Evolutionary conservation across 169 alveolate species (phyloP), one percentile per base, ranked within the genome.

Genomic region (Cryptosporidium viatorum): DNA sequence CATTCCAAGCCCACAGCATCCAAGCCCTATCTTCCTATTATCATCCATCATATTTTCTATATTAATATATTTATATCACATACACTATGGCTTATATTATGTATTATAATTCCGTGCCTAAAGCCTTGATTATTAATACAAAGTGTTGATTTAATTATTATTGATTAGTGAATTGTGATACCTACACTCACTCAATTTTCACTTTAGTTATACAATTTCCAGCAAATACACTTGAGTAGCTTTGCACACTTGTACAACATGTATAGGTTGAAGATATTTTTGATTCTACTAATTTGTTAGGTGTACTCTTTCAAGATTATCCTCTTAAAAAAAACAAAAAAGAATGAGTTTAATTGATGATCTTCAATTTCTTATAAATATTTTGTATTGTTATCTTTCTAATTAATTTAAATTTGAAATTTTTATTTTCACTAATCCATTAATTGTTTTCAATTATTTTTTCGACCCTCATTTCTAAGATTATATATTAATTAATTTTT

Each of bases 1-100:
- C 67, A 80, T 80, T 4, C 89, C 89, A 39, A 80, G 73, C 12
- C 89, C 89, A 65, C 89, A 80, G 29, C 73, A 80, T 9, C 89
- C 89, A 39, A 80, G 75, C 10, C 89, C 89, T 10, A 80, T 14
- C 23, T 80, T 80, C 29, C 89, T 59, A 65, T 80, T 80, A 62
- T 80, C 89, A 41, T 80, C 89, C 62, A 80, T 39, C 89, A 80
- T 80, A 7, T 74, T 59, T 39, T 14, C 55, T 48, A 48, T 48
- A 48, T 48, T 48, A 48, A 48, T 48, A 48, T 48, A 48, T 43
- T 12, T 43, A 43, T 43, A 48, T 48, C 5, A 48, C 21, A 48
- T 48, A 48, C 21, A 48, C 0, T 48, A 48, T 48, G 21, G 0
- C 21, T 48, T 48, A 3, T 16, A 48, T 48, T 48, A 12, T 14